A percentile compares a stretch with the other conserved stretches of the same genome.
These are phyloP conservation scores for Verbena officinalis DNA, from an alignment of 257 asterid genomes.

Conservation along the genomic window DNA sequence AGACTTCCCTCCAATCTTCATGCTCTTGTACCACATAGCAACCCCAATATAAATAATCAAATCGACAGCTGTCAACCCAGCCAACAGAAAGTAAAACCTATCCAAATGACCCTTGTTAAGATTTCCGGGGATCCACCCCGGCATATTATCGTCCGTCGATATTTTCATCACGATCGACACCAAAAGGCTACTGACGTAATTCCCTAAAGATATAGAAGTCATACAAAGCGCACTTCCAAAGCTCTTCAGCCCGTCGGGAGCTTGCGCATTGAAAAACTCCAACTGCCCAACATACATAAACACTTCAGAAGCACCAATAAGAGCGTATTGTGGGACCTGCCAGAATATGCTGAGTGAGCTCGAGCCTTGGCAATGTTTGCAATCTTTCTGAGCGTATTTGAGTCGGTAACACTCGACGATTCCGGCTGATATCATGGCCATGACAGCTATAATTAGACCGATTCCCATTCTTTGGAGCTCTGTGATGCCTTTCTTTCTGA, in stretches of 20 bases:
- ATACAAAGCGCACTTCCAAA: conserved; percentile 94
- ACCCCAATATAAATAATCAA: conserved; percentile 57
- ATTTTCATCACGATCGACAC: conserved; percentile 83
- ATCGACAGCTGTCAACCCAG: conserved; percentile 71
- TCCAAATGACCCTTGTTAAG: conserved; percentile 87
- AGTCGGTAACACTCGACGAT: conserved; percentile 77
- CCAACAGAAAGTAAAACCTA: conserved; percentile 78
- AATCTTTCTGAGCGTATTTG: conserved; percentile 58
- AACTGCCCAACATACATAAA: conserved; percentile 92
- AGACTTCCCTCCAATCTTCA: conserved; percentile 51
- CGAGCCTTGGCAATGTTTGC: conserved; percentile 74
- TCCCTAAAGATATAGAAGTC: conserved; percentile 94
- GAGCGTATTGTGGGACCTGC: conserved; percentile 91
- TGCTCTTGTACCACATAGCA: conserved; percentile 71
- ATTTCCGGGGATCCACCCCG: conserved; percentile 93
- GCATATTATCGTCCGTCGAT: conserved; percentile 65
- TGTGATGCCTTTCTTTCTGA: conserved; percentile 50
- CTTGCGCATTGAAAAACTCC: conserved; percentile 88
- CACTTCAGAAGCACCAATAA: conserved; percentile 89
- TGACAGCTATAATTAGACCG: conserved; percentile 73
- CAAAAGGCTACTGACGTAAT: conserved; percentile 78
- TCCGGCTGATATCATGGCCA: conserved; percentile 86
- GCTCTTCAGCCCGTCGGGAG: conserved; percentile 92
- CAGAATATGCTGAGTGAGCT: conserved; percentile 89
- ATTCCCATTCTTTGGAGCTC: conserved; percentile 96